Base-by-base conservation (phyloP, 2,329 filamentous ascomycete genomes). In the Colletotrichum lentis region DNA sequence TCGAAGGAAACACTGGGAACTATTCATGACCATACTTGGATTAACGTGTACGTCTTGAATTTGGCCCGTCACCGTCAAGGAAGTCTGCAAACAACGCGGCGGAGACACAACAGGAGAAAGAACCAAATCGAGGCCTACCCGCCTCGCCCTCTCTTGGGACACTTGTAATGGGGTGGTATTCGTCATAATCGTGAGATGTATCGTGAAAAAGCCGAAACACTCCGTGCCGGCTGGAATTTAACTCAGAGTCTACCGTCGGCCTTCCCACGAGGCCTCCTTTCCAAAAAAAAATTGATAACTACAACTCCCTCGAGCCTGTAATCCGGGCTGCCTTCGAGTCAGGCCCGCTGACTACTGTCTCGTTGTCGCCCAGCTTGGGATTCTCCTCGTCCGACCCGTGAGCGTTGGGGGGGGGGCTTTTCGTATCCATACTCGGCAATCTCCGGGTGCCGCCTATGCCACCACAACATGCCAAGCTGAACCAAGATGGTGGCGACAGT, bases 391-490 rank as follows among this genome's bases (percentile, higher is more conserved):
- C 65, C 10, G 62, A 65, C 2, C n/a, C 55, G n/a, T 35, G 35
- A 3, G 35, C 35, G 20, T 20, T 55, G 37, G 44, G 11, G 5
- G 37, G 44, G 11, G 5, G 62, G 49, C 2, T 49, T 35, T 18
- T 62, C 69, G 16, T 70, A 72, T 1, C 71, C 72, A 12, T 67
- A 60, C 39, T 71, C 66, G 2, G 64, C 69, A 37, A 76, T 70
- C 27, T 73, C 70, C 1, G 73, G 72, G 52, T 76, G 67, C 11
- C 67, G 58, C 18, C 67, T 58, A 14, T 73, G 70, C 72, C 76
- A 80, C 71, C 73, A 77, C 2, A 78, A 39, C 58, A 80, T 70
- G 0, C 73, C 73, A 0, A 80, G 71, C 50, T 79, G 77, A 0
- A 74, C 71, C 3, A 74, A 12, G 8, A 80, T 77, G 1, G 75